Base-by-base conservation (phyloP, 2,329 filamentous ascomycete genomes). In the Emmonsiellopsis sp. region DNA sequence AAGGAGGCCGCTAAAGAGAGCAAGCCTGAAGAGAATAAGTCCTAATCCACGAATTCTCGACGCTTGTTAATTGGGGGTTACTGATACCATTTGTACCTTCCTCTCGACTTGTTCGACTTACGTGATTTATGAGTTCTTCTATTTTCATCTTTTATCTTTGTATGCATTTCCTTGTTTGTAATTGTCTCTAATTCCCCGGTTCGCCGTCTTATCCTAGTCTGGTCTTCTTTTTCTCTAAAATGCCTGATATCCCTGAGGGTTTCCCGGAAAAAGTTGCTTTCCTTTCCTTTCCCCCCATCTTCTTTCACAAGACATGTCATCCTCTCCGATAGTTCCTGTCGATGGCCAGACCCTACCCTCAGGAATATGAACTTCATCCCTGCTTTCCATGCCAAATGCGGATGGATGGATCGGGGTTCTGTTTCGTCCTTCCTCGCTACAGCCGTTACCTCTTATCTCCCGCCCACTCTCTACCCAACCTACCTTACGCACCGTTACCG, bases 1-100 rank as follows among this genome's bases (percentile, higher is more conserved):
- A 65, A 73, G 63, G 72, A 73, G 63, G 63, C 64, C 55, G 65
- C 64, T 45, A 68, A 77, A 41, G 60, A 65, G 42, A 57, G 57
- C 16, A 56, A 63, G 16, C 67, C 68, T 32, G 68, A 71, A 55
- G 71, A 73, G 41, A 69, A 63, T 32, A 59, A 60, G 38, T 56
- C 57, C 42, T 59, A 58, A 55, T 55, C 50, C 50, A 35, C 41
- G 46, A 40, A 49, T 49, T 43, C 38, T 50, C 40, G 50, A 38
- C 37, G 41, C 42, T 35, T 52, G 49, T 54, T 42, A 48, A 53
- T 51, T 34, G 45, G 45, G 30, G 32, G 30, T 40, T 40, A 40
- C 11, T 45, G 43, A 30, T n/a, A 40, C 15, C 15, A 2, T 15
- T 15, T 40, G 11, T 40, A 11, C 37, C 15, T 40, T 40, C 15